Evolutionary conservation across 305 asterid genomes (phyloP).

Genomic region (Fraxinus nigra): DNA sequence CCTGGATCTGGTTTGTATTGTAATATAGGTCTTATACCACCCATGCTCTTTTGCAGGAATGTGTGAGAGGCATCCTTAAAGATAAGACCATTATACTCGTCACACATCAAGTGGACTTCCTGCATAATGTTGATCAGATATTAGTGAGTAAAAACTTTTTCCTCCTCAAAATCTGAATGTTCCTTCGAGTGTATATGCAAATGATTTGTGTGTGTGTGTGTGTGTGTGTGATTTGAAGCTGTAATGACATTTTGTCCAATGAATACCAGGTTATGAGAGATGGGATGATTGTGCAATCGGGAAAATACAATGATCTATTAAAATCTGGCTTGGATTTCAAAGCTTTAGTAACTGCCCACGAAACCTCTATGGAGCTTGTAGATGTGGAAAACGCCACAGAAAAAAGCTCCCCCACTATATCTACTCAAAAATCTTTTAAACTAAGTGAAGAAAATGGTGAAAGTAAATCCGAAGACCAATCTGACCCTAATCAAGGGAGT

Average conservation of each 20-base stretch:
- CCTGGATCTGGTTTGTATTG: not conserved
- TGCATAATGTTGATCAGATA: slow-evolving; percentile 87
- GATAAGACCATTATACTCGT: slow-evolving; percentile 82
- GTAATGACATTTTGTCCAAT: slow-evolving; percentile 13
- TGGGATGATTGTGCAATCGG: slow-evolving; percentile 81
- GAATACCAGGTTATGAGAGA: slow-evolving; percentile 84
- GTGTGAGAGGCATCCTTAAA: slow-evolving; percentile 76
- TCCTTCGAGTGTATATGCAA: not conserved
- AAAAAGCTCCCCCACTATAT: slow-evolving; percentile 29
- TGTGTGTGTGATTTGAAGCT: not conserved
- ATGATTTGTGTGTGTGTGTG: not conserved
- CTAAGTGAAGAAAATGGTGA: slow-evolving; percentile 52
- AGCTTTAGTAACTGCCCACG: slow-evolving; percentile 82
- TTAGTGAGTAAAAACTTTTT: slow-evolving; percentile 44
- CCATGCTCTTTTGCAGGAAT: slow-evolving; percentile 57
- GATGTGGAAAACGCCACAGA: slow-evolving; percentile 58
- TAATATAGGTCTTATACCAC: not conserved
- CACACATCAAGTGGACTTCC: slow-evolving; percentile 98
- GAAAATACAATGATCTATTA: slow-evolving; percentile 61
- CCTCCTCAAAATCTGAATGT: not conserved
- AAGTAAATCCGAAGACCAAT: slow-evolving; percentile 36
- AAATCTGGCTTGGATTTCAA: slow-evolving; percentile 68
- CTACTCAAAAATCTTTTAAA: slow-evolving; percentile 43
- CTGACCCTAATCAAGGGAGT: slow-evolving; percentile 34
- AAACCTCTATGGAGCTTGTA: slow-evolving; percentile 89